These are phyloP conservation scores for Hyaloscypha hepaticicola DNA, from an alignment of 495 filamentous ascomycete species.

Conservation along the genomic window DNA sequence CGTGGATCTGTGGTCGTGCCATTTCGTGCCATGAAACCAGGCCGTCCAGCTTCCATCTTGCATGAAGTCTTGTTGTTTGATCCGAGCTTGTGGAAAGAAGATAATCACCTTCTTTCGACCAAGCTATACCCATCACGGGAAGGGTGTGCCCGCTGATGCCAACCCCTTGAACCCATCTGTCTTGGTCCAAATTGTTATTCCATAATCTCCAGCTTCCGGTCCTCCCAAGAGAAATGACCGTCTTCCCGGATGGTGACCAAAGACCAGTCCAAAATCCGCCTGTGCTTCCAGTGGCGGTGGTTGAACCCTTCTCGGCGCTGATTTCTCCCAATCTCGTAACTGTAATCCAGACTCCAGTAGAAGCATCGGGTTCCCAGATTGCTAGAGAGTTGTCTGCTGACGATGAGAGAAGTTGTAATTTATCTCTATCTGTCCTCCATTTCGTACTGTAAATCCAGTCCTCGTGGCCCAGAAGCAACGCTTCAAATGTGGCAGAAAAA, in stretches of 20 bases:
- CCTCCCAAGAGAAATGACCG: constrained; percentile 77
- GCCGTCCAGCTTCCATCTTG: constrained; percentile 65
- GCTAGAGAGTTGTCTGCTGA: constrained; percentile 94
- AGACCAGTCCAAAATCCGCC: constrained; percentile 96
- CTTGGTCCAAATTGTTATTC: constrained; percentile 53
- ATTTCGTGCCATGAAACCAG: constrained; percentile 81
- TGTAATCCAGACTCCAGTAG: constrained; percentile 88
- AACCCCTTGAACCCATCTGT: constrained; percentile 71
- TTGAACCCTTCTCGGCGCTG: constrained; percentile 88
- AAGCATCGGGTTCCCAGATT: constrained; percentile 81
- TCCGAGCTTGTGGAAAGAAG: constrained; percentile 86
- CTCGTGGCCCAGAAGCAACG: constrained; percentile 90
- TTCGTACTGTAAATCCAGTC: constrained; percentile 92
- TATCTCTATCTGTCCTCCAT: constrained; percentile 62
- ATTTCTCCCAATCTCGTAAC: constrained; percentile 85
- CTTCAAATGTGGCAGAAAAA: constrained; percentile 90
- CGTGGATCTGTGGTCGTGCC: constrained; percentile 93
- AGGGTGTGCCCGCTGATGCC: constrained; percentile 84
- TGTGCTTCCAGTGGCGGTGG: constrained; percentile 90
- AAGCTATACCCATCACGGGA: constrained; percentile 74
- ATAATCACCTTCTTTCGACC: constrained; percentile 81
- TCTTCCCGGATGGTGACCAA: constrained; percentile 78
- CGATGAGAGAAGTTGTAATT: constrained; percentile 77
- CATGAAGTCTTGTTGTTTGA: constrained; percentile 91
- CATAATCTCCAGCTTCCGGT: constrained; percentile 94